phyloP scores from a whole-genome alignment of 2,329 filamentous ascomycete genomes.

The Aspergillus felis region DNA sequence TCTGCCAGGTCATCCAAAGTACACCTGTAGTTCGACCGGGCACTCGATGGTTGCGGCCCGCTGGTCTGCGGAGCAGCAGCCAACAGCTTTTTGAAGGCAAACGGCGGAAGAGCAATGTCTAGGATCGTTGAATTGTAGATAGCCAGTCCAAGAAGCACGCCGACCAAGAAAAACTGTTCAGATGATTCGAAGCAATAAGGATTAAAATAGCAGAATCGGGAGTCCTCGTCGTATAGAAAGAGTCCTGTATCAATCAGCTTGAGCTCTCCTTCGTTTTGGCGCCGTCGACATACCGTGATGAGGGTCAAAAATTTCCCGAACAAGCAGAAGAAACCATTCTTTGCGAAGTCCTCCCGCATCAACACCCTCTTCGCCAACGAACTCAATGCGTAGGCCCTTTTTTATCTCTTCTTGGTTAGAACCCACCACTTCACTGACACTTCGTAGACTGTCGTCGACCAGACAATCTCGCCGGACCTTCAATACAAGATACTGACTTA shows the following conservation, averaged over 20 bases:
- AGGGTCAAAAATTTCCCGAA: constrained; percentile 86
- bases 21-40: constrained; percentile 60
- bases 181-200: constrained; percentile 84
- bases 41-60: constrained; percentile 55
- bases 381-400: constrained; percentile 81
- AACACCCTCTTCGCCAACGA: constrained; percentile 83
- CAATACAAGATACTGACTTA: constrained; percentile 74
- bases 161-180: constrained; percentile 87
- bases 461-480: constrained; percentile 78
- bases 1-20: constrained; percentile 79
- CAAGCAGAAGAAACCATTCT: constrained; percentile 88
- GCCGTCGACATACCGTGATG: constrained; percentile 64
- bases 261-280: background rate
- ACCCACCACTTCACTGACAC: constrained; percentile 80
- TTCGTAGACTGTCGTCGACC: constrained; percentile 80
- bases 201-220: constrained; percentile 89
- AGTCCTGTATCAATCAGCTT: constrained; percentile 55
- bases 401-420: constrained; percentile 81
- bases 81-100: constrained; percentile 83
- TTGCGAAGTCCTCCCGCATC: constrained; percentile 87
- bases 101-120: constrained; percentile 81
- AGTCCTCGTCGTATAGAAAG: constrained; percentile 89
- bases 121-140: constrained; percentile 95
- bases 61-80: constrained; percentile 66
- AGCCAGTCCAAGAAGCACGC: constrained; percentile 79